These are phyloP conservation scores for Cercophora newfieldiana DNA, from an alignment of 495 filamentous ascomycete species.

Conservation along the genomic window DNA sequence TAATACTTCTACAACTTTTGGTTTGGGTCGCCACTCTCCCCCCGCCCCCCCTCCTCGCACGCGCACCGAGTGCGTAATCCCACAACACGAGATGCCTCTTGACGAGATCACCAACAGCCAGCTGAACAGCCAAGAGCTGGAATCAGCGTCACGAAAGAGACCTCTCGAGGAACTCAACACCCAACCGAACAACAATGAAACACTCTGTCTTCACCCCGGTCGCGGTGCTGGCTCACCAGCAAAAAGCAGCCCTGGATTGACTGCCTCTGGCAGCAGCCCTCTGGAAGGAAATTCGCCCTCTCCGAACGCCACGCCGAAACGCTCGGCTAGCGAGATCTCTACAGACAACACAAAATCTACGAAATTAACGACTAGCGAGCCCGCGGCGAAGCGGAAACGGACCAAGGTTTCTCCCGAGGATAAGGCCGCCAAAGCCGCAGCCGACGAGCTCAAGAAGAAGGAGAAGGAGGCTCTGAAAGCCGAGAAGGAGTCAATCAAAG, in stretches of 20 bases:
- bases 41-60: not conserved
- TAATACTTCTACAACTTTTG: not conserved
- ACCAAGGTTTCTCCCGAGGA: constrained; percentile 55
- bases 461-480: constrained; percentile 40
- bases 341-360: not conserved
- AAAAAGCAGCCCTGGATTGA: constrained; percentile 34
- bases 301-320: constrained; percentile 1
- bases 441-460: constrained; percentile 45
- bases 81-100: constrained; percentile 37
- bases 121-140: constrained; percentile 39
- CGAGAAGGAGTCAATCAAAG: constrained; percentile 39
- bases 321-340: not conserved
- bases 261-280: constrained; percentile 39
- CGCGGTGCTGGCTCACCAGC: constrained; percentile 23
- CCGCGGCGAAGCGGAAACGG: constrained; percentile 52
- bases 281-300: constrained; percentile 16
- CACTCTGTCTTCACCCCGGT: not conserved
- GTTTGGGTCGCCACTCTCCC: not conserved
- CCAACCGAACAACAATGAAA: constrained; percentile 7
- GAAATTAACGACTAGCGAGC: constrained; percentile 18
- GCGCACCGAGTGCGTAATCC: not conserved
- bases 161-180: constrained; percentile 36
- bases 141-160: constrained; percentile 35
- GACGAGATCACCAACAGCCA: constrained; percentile 39
- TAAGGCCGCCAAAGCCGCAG: constrained; percentile 51